Base-by-base conservation (phyloP, 2,329 filamentous ascomycete genomes). In the Paecilomyces sp. region DNA sequence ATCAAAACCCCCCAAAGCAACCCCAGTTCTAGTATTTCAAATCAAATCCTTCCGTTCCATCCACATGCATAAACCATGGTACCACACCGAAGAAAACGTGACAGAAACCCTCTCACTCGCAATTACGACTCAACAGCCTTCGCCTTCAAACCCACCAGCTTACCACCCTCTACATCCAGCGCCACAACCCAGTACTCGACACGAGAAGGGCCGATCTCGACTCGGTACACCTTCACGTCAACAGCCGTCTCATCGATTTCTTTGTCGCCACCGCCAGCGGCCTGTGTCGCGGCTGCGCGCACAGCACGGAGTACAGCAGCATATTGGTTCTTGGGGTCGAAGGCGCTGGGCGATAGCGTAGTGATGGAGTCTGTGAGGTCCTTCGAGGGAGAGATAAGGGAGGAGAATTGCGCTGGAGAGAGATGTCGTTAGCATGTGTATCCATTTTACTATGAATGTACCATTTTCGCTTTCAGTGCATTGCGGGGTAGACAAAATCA, bases 141-240 rank as follows among this genome's bases (percentile, higher is more conserved):
- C 11, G 88, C 90, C 81, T 91, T 93, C 59, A 88, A 81, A 13
- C 92, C 92, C 7, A 96, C 85, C 61, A 96, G 68, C 75, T 81
- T 83, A 18, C 80, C 82, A 12, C 81, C 82, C 56, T 82, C 77
- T 15, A 76, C 76, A 68, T 87, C 81, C 65, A 88, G 72, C 24
- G 84, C 85, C 54, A 96, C 78, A 60, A 96, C 78, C 83, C 88
- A 96, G 74, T 96, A 96, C 76, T 95, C 90, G 13, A 82, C 81
- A 70, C 88, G 83, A 28, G 86, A 85, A 12, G 79, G 78, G 53
- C 83, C 85, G 66, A 84, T 79, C 60, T 81, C 77, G 8, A 95
- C 85, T 57, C 84, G 80, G 69, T 94, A 96, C 24, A 96, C 86
- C 70, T 87, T 85, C 57, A 93, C 84, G 63, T 90, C 87, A 1